Percentiles rank a stretch among this genome's conserved stretches.
Conservation (phyloP, 768 basidiomycete species). For the Xerocomus brunneocitrinus region DNA sequence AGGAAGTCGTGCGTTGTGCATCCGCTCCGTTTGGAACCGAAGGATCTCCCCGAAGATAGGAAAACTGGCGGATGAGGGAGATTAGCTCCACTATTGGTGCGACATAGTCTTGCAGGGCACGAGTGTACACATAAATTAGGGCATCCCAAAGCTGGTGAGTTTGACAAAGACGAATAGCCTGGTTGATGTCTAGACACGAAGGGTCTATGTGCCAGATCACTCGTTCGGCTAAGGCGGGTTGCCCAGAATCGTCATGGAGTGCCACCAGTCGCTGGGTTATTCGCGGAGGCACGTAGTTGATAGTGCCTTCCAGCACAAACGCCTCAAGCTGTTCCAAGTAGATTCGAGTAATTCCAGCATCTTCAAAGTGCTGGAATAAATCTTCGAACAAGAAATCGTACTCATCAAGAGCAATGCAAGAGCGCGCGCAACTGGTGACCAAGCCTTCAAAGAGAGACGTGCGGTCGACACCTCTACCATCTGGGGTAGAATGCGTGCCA, state of each 20-base stretch:
- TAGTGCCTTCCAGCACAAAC: constrained; percentile 70
- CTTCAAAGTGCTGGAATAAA: constrained; percentile 84
- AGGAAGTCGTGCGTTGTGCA: constrained; percentile 12
- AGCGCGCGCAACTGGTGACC: constrained; percentile 70
- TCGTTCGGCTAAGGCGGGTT: constrained; percentile 75
- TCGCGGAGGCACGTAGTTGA: constrained; percentile 76
- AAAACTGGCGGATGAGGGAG: constrained; percentile 56
- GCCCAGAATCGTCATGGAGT: constrained; percentile 65
- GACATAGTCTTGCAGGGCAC: constrained; percentile 83
- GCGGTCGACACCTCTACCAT: constrained; percentile 88
- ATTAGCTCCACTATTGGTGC: constrained; percentile 85
- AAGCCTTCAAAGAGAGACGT: constrained; percentile 87
- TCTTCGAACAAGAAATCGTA: constrained; percentile 91
- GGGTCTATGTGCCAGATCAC: constrained; percentile 98
- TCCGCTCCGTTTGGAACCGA: constrained; percentile 7
- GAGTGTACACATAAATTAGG: constrained; percentile 88
- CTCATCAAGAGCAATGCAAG: constrained; percentile 76
- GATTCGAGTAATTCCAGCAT: constrained; percentile 77
- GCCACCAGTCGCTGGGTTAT: constrained; percentile 83
- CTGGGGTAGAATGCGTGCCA: constrained; percentile 72
- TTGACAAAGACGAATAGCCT: constrained; percentile 84
- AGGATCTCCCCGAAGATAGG: neutral
- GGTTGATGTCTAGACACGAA: constrained; percentile 85
- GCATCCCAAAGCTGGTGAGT: constrained; percentile 85
- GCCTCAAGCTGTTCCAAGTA: constrained; percentile 80